Evolutionary conservation across 2,329 filamentous ascomycete species (phyloP), one percentile per base, ranked within the genome.

Genomic region (Akanthomyces lecanii): DNA sequence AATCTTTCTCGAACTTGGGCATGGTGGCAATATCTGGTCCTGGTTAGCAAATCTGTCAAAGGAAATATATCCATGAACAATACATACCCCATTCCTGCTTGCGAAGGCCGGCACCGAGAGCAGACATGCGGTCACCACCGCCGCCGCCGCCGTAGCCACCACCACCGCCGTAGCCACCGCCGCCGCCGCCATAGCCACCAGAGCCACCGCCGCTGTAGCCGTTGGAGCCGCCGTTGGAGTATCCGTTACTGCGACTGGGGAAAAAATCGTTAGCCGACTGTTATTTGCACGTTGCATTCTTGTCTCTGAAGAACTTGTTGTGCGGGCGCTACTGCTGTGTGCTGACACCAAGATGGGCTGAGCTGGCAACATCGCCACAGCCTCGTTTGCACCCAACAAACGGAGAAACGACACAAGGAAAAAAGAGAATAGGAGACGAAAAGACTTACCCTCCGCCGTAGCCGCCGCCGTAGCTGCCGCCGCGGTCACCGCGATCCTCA

Each of bases 1-100:
- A 99, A 10, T 91, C 93, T 81, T 99, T 99, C 76, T 99, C 95
- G 80, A 99, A 99, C 79, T 98, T 98, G 71, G 95, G 94, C 52
- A 99, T 74, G 7, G 88, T 76, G 72, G 76, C 82, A 61, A 95
- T 71, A 75, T 99, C 95, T 95, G 68, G 23, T 56, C 44, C 7
- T 21, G 6, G 64, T 74, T 71, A 74, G 70, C 63, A 65, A 63
- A 48, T 67, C 56, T 63, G 66, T 76, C 69, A 73, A 71, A 67
- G 66, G 60, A 64, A 57, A 64, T 44, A 16, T 30, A 65, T 50
- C 65, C 53, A 16, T 30, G 62, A 60, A 14, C 65, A 67, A 65
- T 63, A 83, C 89, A 77, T 81, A 94, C 91, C 91, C 90, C 91
- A 99, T 67, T 87, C 83, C 74, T 97, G 95, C 72, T 89, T 87